Evolutionary conservation across 31 red algal genomes (phyloP), one percentile per base, ranked within the genome.

Genomic region (Odonthalia washingtoniensis): DNA sequence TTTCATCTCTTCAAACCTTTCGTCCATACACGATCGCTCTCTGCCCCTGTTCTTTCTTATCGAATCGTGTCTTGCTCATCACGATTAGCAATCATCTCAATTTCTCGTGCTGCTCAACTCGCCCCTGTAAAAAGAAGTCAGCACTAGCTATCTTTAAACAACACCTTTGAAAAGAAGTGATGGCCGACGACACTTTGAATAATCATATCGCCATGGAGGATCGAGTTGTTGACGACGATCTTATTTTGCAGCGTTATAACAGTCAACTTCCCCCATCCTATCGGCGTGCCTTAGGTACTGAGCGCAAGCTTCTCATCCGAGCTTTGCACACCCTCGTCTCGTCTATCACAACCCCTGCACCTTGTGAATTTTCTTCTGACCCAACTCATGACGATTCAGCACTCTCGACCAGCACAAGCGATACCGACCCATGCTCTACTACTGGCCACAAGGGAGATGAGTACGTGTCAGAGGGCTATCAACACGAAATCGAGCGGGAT

Each of bases 401-500:
- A 46, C n/a, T n/a, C n/a, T n/a, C n/a, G n/a, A n/a, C n/a, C 40
- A n/a, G 39, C 81, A 49, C 44, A 26, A 4, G 46, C n/a, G 12
- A 34, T 32, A 21, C 77, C 69, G 53, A 36, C 33, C 0, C 33
- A 42, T 24, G 36, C 40, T 42, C 39, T 17, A 36, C 21, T 46
- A 21, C 57, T 35, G 42, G 26, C 70, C 17, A 46, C 65, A 39
- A 73, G 9, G 46, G 31, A 31, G 38, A 36, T 30, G 52, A 61
- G 27, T 17, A 60, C 16, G 87, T 90, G 36, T 65, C 85, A 18
- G 92, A 94, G 65, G 85, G 77, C 28, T 96, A 96, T 77, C 63
- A 89, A 65, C 63, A 69, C 27, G 82, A 86, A 3, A 69, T 90
- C 42, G 94, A 96, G 78, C 85, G 85, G 30, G 94, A 96, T 75